Conservation (phyloP, 108 stramenopile genomes). For the Pseudonitzschia multiseries region DNA sequence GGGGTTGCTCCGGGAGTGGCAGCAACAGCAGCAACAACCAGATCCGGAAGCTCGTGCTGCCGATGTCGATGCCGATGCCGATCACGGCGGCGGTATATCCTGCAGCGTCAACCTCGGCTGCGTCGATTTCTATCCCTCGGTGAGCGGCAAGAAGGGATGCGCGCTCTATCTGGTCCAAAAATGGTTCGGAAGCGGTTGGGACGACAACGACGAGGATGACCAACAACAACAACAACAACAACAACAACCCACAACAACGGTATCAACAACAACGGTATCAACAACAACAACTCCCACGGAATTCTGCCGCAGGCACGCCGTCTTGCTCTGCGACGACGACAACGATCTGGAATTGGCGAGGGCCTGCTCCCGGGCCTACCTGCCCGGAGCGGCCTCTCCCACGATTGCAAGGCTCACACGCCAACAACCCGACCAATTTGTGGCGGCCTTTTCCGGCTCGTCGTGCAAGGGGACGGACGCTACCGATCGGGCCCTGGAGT, state of each 20-base stretch:
- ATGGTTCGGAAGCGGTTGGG: background rate
- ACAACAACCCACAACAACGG: background rate
- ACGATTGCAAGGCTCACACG: background rate
- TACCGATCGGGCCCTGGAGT: no score
- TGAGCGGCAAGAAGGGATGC: conserved; percentile 78
- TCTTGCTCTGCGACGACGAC: conserved; percentile 87
- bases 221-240: background rate
- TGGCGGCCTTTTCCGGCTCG: no score
- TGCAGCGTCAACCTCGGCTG: conserved; percentile 71
- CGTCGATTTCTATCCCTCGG: conserved; percentile 69
- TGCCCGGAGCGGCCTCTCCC: conserved; percentile 59
- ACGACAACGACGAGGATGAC: background rate
- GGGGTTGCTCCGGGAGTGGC: background rate
- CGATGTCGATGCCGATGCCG: no score
- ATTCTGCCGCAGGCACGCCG: conserved; percentile 21
- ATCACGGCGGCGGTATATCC: background rate
- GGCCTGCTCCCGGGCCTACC: conserved; percentile 64
- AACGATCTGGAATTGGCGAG: conserved; percentile 87
- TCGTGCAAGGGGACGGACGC: no score
- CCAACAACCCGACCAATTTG: no score
- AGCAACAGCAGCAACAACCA: conserved; percentile 17
- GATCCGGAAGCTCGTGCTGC: no score
- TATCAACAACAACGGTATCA: conserved; percentile 2
- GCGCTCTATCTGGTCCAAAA: conserved; percentile 12
- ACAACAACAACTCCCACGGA: background rate